Evolutionary conservation across 2,329 filamentous ascomycete species (phyloP), one percentile per base, ranked within the genome.

Genomic region (Lasiodiplodia hormozganensis): DNA sequence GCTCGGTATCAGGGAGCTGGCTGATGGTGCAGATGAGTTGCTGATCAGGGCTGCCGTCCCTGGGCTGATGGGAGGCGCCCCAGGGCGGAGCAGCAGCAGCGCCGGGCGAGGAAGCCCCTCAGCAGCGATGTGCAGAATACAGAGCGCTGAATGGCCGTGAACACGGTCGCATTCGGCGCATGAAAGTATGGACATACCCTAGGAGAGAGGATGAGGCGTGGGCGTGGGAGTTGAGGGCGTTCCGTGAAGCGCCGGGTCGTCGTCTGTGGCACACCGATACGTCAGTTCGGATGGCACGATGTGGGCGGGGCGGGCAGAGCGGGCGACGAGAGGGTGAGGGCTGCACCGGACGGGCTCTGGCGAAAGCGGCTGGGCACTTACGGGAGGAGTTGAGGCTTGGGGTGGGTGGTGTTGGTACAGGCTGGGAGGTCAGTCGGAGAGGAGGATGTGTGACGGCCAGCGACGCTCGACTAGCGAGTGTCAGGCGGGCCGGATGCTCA

Each of bases 171-270:
- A 76, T 74, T 72, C 54, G 51, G 56, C 68, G 69, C 72, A 67
- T 68, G 73, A 72, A 75, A 73, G 72, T 49, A 71, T 58, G 62
- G 72, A 79, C 78, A 74, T 77, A 80, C 72, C 71, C 69, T 70
- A 70, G 68, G 68, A 66, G 65, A 72, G 72, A 71, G 72, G 71
- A 73, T 72, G 71, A 71, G 72, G 71, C 70, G 71, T 71, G 62
- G 71, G 69, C 70, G 73, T 71, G 73, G 70, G 73, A 71, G 76
- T 75, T 72, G 74, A 76, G 74, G 47, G 70, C 71, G 71, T 76
- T 76, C 75, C 76, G 77, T 77, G 72, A 75, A 74, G 74, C 76
- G 76, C 77, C 76, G 77, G 66, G 60, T 65, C 49, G 66, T 64
- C 74, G 73, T 62, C 76, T 76, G 68, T 71, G 71, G 71, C 74